Evolutionary conservation across 805 yeast species (phyloP), one percentile per base, ranked within the genome.

Genomic region (Candida maesae): DNA sequence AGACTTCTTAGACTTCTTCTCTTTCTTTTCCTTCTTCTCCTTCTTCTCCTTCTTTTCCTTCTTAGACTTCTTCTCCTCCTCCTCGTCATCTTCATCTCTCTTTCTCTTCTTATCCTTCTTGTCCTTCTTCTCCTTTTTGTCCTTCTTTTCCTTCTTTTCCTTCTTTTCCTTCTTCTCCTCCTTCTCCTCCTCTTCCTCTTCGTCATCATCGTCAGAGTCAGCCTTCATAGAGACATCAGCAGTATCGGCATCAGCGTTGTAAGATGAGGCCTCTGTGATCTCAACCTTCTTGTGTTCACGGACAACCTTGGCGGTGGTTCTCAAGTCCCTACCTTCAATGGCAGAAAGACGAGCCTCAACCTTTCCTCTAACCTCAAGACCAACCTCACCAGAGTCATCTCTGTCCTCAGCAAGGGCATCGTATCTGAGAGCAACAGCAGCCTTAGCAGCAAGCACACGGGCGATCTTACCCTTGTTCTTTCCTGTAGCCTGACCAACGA

Each of bases 381-480:
- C 99, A 59, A 90, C 76, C 55, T 90, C 95, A 50, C 97, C 96
- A 49, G 87, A 78, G 60, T 93, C 98, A 56, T 88, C 95, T 68
- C 97, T 81, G 58, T 93, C 98, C 73, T 93, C 99, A 51, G 97
- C 84, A 47, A 93, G 74, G 24, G 97, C 95, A 71, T 93, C 99
- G 66, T 85, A 91, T 75, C 99, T 86, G 56, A 91, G 74, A 48
- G 96, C 86, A 58, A 93, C 95, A 41, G 99, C 95, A 53, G 97
- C 95, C 74, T 93, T 93, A 45, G 98, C 98, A 56, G 99, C 99
- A 51, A 93, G 78, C 54, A 93, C 96, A 74, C 99, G 84, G 44
- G 99, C 98, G 64, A 93, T 88, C 75, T 90, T 93, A 73, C 99
- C 99, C 77, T 93, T 93, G 74, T 93, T 93, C 70, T 85, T 85